These are phyloP conservation scores for Salix viminalis DNA, from an alignment of 345 rosid species.

Conservation along the genomic window DNA sequence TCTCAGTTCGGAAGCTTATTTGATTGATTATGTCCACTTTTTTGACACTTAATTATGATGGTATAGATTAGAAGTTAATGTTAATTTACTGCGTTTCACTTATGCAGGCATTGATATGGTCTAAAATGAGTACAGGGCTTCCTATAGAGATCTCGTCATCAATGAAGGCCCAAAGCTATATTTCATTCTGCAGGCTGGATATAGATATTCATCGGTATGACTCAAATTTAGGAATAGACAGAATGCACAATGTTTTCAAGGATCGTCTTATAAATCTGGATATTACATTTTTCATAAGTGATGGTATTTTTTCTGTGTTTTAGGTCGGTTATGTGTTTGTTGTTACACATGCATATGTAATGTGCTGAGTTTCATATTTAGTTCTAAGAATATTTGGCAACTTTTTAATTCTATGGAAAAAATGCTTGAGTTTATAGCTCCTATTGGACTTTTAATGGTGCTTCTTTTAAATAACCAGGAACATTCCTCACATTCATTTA, in stretches of 20 bases:
- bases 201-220: slow-evolving; percentile 87
- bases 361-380: background rate
- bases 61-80: background rate
- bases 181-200: slow-evolving; percentile 85
- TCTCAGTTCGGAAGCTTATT: background rate
- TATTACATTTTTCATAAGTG: too few relatives aligned
- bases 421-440: too few relatives aligned
- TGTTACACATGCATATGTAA: background rate
- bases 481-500: slow-evolving; percentile 81
- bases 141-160: slow-evolving; percentile 93
- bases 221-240: slow-evolving; percentile 3
- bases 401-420: background rate
- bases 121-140: slow-evolving; percentile 98
- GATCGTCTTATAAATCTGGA: background rate
- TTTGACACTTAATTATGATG: slow-evolving; percentile 3
- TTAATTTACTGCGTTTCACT: slow-evolving; percentile 5
- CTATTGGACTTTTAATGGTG: background rate
- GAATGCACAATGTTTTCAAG: background rate
- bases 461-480: slow-evolving; percentile 46
- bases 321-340: background rate
- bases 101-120: slow-evolving; percentile 94
- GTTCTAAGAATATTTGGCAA: background rate
- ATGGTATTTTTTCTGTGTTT: background rate
- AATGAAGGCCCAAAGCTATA: slow-evolving; percentile 72
- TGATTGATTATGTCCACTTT: background rate